A percentile compares a stretch with the other conserved stretches of the same genome.
These are phyloP conservation scores for Avena atlantica DNA, from an alignment of 176 grass and related monocot species.

Conservation along the genomic window DNA sequence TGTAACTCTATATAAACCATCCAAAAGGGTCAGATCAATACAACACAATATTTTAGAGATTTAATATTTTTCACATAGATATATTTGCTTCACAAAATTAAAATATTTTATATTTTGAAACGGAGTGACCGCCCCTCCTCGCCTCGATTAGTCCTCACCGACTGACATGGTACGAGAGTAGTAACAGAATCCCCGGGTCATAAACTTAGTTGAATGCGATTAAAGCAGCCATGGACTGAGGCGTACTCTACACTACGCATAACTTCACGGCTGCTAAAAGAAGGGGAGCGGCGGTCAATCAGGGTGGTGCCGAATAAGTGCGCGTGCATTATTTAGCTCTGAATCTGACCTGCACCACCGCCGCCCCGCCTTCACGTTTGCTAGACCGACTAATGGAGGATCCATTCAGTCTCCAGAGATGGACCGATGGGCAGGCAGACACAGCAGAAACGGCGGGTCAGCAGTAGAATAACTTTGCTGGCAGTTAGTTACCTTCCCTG, in stretches of 20 bases:
- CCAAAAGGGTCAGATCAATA: too few relatives aligned
- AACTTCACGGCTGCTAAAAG: background rate
- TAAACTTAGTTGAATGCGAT: constrained; percentile 21
- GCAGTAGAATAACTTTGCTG: background rate
- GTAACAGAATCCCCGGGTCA: background rate
- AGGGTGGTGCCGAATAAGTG: background rate
- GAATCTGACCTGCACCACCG: constrained; percentile 7
- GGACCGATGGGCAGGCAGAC: background rate
- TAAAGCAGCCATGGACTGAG: background rate
- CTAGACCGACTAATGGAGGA: background rate
- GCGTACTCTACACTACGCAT: too few relatives aligned
- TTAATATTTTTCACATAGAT: too few relatives aligned
- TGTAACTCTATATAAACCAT: too few relatives aligned
- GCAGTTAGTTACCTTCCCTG: background rate
- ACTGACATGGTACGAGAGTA: too few relatives aligned
- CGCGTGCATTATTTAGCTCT: background rate
- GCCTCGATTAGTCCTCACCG: background rate
- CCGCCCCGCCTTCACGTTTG: background rate
- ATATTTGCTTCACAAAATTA: too few relatives aligned
- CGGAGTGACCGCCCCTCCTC: background rate
- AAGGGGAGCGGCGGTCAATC: background rate
- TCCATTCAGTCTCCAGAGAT: background rate
- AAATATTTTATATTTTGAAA: too few relatives aligned
- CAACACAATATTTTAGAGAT: too few relatives aligned
- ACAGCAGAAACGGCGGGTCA: background rate